Base-by-base conservation (phyloP, 805 yeast genomes). In the Myxozyma vanderwaltii region DNA sequence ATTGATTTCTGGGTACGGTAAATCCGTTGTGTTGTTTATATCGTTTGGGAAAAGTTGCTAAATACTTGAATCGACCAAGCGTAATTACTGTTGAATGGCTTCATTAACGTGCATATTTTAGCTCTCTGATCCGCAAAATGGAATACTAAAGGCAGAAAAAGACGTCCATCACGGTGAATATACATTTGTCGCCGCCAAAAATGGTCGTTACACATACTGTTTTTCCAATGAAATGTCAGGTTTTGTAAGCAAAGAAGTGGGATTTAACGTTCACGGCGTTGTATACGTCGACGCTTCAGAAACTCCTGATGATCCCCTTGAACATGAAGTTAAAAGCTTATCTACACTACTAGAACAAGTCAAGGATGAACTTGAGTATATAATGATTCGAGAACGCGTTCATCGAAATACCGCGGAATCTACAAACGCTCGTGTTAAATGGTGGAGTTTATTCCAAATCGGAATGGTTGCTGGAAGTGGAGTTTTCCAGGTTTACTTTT, bases 331-430 rank as follows among this genome's bases (percentile, higher is more conserved):
- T 52, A 83, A 85, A 73, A 82, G 84, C 71, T 79, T 92, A 69
- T 77, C 84, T 66, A 87, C 88, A 64, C 78, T 89, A 67, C 86
- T 95, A 40, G 83, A 84, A 68, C 96, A 90, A 68, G 91, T 94
- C 61, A 88, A 88, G 76, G 92, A 91, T 68, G 99, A 94, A 76
- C 77, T 87, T 70, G 83, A 89, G 68, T 94, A 94, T 76, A 86
- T 94, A 68, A 95, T 91, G 49, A 91, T 92, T 62, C 86, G 99
- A 76, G 99, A 92, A 77, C 87, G 97, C 78, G 88, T 95, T 15
- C 99, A 92, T 75, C 88, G 99, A 82, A 94, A 92, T 77, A 92
- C 99, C 8, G 98, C 99, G 4, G 99, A 92, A 77, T 88, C 96
- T 24, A 92, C 99, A 47, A 92, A 92, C 75, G 86, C 94, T 56